Evolutionary conservation across 129 eudicot species (phyloP), one percentile per base, ranked within the genome.

Genomic region (Flaveria linearis): DNA sequence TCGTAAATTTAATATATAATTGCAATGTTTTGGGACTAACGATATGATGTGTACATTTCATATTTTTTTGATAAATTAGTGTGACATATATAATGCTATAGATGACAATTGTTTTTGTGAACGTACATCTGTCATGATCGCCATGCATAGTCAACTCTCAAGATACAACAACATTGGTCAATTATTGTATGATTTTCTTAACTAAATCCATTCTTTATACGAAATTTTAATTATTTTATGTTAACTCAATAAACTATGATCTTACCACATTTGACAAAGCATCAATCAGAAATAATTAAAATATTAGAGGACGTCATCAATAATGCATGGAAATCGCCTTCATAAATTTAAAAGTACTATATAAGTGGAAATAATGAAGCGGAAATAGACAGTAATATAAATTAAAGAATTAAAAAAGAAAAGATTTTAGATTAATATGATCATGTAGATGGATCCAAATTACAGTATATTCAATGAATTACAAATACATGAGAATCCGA

Each of bases 401-500:
- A 9, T 28, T 25, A 61, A 26, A 26, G 68, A 15, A 23, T 26
- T 70, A 51, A 26, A 63, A 36, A 39, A 60, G 14, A 68, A 69
- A 26, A 71, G 77, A 63, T 52, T 57, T 36, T 17, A 14, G 30
- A 53, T 71, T 74, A 36, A 36, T 5, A 78, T 77, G 68, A 73
- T 56, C 68, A 72, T 55, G 39, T 77, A 56, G 51, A 13, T 65
- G 53, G 64, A 63, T 28, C 43, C 63, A 80, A 67, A 74, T 74
- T 74, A 74, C 75, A 80, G 12, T 80, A 67, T 74, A 33, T 80
- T 28, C 46, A 33, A 60, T 55, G 72, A 73, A 64, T 82, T 81
- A 85, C 84, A 90, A 66, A 85, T 47, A 79, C 86, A 73, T 68
- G 67, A 42, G 76, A 46, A 82, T 86, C 87, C 73, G 80, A 75